Evolutionary conservation across 495 filamentous ascomycete genomes (phyloP).

Genomic region (Amphirosellinia nigrospora): DNA sequence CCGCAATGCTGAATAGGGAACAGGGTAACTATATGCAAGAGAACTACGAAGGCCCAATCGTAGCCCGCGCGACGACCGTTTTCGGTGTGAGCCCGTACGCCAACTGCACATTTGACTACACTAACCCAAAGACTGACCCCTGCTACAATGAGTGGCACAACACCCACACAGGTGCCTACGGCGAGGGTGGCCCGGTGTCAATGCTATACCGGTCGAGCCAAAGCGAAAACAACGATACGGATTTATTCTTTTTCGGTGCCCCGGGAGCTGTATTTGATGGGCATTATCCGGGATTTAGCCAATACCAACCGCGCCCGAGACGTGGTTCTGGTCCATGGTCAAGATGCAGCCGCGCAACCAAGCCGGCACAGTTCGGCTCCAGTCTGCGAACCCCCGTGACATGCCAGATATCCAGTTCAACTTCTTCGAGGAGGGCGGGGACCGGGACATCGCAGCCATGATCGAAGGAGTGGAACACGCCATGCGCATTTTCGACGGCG

Average conservation of each 20-base stretch:
- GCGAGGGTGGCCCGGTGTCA: neutral
- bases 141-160: constrained; percentile 62
- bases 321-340: constrained; percentile 4
- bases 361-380: constrained; percentile 47
- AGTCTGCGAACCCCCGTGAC: constrained; percentile 52
- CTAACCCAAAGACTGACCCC: constrained; percentile 37
- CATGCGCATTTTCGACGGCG: neutral
- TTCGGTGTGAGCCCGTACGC: neutral
- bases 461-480: constrained; percentile 40
- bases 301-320: neutral
- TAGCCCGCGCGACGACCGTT: constrained; percentile 26
- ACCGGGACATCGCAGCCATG: constrained; percentile 49
- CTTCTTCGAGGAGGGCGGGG: constrained; percentile 48
- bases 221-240: neutral
- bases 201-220: neutral
- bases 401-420: constrained; percentile 54
- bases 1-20: neutral
- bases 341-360: constrained; percentile 45
- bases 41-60: constrained; percentile 50
- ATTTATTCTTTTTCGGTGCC: neutral
- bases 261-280: neutral
- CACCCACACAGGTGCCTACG: neutral
- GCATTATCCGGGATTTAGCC: neutral
- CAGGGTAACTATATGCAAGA: constrained; percentile 56
- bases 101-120: constrained; percentile 16